Percentiles rank a stretch among this genome's conserved stretches.
phyloP scores from a whole-genome alignment of 257 asterid species.

The Eustoma russellianum region DNA sequence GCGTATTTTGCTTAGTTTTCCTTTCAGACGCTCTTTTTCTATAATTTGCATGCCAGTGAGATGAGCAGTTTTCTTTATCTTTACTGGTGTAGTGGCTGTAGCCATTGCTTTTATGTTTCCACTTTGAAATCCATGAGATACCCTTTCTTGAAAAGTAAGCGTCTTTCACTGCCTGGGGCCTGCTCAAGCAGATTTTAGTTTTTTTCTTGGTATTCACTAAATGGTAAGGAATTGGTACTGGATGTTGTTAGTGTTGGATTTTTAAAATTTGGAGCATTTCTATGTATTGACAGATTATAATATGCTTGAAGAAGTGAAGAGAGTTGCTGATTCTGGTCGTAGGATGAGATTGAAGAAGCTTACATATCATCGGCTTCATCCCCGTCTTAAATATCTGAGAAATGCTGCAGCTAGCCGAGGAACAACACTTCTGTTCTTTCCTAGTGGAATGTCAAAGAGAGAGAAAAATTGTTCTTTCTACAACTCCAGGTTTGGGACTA shows the following conservation, averaged over 20 bases:
- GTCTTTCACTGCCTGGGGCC: too few species aligned
- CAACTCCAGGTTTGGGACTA: conserved; percentile 28
- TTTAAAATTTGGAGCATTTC: neutral
- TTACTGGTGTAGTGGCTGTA: too few species aligned
- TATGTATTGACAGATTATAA: conserved; percentile 43
- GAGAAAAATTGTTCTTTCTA: conserved; percentile 49
- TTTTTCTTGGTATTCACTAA: too few species aligned
- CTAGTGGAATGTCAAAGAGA: conserved; percentile 77
- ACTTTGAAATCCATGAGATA: too few species aligned
- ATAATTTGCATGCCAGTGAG: too few species aligned
- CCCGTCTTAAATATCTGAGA: conserved; percentile 46
- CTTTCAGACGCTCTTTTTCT: too few species aligned
- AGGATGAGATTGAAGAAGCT: conserved; percentile 49
- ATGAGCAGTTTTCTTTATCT: too few species aligned
- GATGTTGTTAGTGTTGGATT: too few species aligned
- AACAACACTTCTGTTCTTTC: conserved; percentile 40
- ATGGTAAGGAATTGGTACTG: too few species aligned
- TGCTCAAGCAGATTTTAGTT: too few species aligned
- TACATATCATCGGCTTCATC: conserved; percentile 36
- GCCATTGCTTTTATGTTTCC: too few species aligned
- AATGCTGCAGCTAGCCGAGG: conserved; percentile 62
- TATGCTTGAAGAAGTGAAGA: conserved; percentile 88
- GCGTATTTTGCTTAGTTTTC: too few species aligned
- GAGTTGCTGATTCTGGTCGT: conserved; percentile 76
- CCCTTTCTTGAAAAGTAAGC: neutral